Base-by-base conservation (phyloP, 176 grass and related monocot genomes). In the Oryza punctata region DNA sequence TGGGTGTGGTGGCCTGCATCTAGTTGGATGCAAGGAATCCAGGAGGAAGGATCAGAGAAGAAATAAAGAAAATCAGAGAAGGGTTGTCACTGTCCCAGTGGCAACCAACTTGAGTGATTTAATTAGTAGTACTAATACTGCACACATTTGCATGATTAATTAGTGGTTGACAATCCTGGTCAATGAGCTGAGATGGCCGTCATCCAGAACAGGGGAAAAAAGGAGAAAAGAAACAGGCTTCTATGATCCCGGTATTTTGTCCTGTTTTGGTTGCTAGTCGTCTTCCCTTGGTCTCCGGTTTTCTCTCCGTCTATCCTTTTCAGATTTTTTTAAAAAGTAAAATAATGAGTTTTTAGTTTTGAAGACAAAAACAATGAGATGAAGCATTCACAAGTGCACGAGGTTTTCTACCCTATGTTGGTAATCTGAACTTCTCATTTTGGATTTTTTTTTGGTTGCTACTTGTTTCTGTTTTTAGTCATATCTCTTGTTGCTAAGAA, bases 121-220 rank as follows among this genome's bases (percentile, higher is more conserved):
- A 41, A 10, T 41, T 38, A 38, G 68, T 35, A 74, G 35, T 44
- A 67, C 25, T 50, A 64, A 10, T 45, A 77, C 66, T 45, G 82
- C 45, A 67, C 73, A 13, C 61, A 69, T 69, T 45, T 52, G 33
- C 38, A 63, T 75, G 38, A 52, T 69, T 79, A 90, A 83, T 82
- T 83, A 75, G 25, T 74, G 49, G 80, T 83, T 90, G 88, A 90
- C 84, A 75, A 24, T 54, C 1, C 1, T 63, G 26, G 84, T 80
- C 75, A 64, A 75, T 79, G 27, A 43, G 50, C 18, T 57, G 25
- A 79, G 25, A 79, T 79, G 27, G 3, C 14, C 28, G 68, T 78
- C 88, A 77, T 35, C 25, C 54, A 12, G 43, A 77, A 19, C 82
- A 65, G 23, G 66, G 2, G 2, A 50, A 18, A 65, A 6, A n/a